Percentiles rank a stretch among this genome's conserved stretches.
Evolutionary conservation across 2,329 filamentous ascomycete species (phyloP).

Genomic region (Paecilomyces niveus): DNA sequence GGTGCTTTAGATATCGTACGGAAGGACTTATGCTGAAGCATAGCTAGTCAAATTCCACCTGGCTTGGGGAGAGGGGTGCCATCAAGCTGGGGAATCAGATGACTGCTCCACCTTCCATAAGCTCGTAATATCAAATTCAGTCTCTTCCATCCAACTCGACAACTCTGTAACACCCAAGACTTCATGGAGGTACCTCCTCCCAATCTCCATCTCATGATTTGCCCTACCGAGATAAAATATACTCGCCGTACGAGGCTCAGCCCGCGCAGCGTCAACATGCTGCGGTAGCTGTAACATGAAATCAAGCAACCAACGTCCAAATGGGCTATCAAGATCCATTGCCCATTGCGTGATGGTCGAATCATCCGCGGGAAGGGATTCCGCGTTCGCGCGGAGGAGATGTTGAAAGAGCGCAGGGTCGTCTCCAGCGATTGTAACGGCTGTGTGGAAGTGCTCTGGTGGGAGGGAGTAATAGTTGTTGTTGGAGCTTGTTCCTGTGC

Average conservation of each 20-base stretch:
- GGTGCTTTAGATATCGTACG: background rate
- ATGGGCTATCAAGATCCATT: slow-evolving; percentile 16
- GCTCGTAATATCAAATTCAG: slow-evolving; percentile 7
- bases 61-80: too few relatives aligned
- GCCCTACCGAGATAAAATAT: slow-evolving; percentile 21
- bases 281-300: slow-evolving; percentile 25
- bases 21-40: background rate
- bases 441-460: slow-evolving; percentile 26
- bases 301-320: slow-evolving; percentile 30
- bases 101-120: background rate
- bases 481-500: background rate
- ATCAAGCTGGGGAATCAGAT: background rate
- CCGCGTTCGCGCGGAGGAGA: slow-evolving; percentile 30
- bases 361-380: slow-evolving; percentile 30
- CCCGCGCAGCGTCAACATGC: slow-evolving; percentile 10
- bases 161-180: slow-evolving; percentile 15
- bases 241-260: slow-evolving; percentile 8
- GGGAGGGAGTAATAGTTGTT: slow-evolving; percentile 20
- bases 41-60: background rate
- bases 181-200: slow-evolving; percentile 16
- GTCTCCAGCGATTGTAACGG: slow-evolving; percentile 16
- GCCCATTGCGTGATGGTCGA: slow-evolving; percentile 31
- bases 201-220: slow-evolving; percentile 13
- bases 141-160: slow-evolving; percentile 19
- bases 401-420: slow-evolving; percentile 22